Evolutionary conservation across 2,329 filamentous ascomycete genomes (phyloP).

Genomic region (Aureobasidium lini): DNA sequence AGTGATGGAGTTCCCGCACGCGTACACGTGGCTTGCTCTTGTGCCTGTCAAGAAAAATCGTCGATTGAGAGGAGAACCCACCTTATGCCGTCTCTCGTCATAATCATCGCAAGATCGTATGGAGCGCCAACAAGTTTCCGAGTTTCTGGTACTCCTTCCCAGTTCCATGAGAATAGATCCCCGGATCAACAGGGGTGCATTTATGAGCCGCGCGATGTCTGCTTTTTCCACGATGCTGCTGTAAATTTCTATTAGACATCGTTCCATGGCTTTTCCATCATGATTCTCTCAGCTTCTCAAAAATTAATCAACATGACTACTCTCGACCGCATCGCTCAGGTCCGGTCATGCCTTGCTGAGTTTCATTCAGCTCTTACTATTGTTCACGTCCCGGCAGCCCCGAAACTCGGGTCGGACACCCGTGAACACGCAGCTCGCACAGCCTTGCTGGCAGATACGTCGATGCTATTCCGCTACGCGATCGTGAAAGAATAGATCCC

Average conservation of each 20-base stretch:
- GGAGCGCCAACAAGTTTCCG: background rate
- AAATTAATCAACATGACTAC: background rate
- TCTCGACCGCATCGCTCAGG: background rate
- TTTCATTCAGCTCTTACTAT: background rate
- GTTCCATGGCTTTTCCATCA: background rate
- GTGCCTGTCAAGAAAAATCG: background rate
- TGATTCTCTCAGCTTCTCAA: background rate
- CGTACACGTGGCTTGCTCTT: conserved; percentile 5
- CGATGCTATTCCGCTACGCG: background rate
- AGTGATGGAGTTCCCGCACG: background rate
- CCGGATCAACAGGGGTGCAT: conserved; percentile 10
- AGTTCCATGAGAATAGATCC: background rate
- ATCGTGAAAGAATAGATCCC: background rate
- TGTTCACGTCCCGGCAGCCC: background rate
- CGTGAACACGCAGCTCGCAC: background rate
- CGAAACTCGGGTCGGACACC: background rate
- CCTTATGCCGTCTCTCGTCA: background rate
- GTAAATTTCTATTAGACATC: background rate
- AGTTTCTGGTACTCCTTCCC: background rate
- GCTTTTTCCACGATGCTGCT: conserved; percentile 3
- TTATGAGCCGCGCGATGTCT: background rate
- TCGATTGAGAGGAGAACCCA: background rate
- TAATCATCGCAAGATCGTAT: background rate
- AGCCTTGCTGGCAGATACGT: background rate
- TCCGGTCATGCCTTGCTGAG: background rate